Evolutionary conservation across 495 filamentous ascomycete genomes (phyloP), one percentile per base, ranked within the genome.

Genomic region (Cercophora newfieldiana): DNA sequence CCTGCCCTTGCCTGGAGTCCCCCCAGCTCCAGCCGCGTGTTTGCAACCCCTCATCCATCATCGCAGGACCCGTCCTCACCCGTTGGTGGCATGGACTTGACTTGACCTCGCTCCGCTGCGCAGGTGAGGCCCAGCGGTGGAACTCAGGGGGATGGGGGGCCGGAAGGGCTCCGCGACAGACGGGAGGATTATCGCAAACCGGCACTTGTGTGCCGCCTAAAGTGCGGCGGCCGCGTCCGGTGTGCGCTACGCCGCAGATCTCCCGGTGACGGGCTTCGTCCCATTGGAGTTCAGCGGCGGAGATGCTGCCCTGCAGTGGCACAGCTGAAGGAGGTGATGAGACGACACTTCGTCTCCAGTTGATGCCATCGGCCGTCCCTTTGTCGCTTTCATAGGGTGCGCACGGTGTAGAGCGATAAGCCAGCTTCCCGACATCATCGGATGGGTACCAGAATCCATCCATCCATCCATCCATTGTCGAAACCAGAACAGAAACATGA

Each of bases 281-380:
- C 18, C 18, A 44, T 44, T 44, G 37, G 37, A 44, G n/a, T 14
- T 44, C 37, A 8, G 3, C 12, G 37, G 18, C 37, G 18, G 18
- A 16, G 12, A 16, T 44, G 37, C 37, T 44, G 37, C 12, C 37
- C 37, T 16, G 18, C 18, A 2, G 18, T 16, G 37, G 37, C 37
- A 14, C 37, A 44, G 37, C 18, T 44, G 37, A 44, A n/a, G 12
- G 37, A 44, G 3, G 37, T 44, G 37, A 44, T 44, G 37, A 44
- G 56, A 54, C 50, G 56, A 37, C n/a, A n/a, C 28, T 31, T 21
- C 10, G 56, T 59, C 33, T 59, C 56, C n/a, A 59, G 29, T 59
- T 59, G 29, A 59, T 33, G 24, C 19, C 7, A n/a, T n/a, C n/a
- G 10, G 56, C 56, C 19, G 28, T 21, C 30, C n/a, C n/a, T 7